These are phyloP conservation scores for Schizochytrium sp. DNA, from an alignment of 108 stramenopile genomes.

Conservation along the genomic window DNA sequence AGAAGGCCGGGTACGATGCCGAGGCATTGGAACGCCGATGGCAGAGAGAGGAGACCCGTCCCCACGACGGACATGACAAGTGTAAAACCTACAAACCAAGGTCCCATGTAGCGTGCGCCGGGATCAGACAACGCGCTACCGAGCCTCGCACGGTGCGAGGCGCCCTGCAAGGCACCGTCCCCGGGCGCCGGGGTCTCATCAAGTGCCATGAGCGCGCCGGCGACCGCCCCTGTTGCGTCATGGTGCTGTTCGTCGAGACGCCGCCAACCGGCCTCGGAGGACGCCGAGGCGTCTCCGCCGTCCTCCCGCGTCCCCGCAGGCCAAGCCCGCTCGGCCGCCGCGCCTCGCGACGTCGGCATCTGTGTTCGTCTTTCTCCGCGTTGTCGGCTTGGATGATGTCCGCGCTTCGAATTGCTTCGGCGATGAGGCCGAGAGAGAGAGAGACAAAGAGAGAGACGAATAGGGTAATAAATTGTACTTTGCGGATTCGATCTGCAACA, in stretches of 20 bases:
- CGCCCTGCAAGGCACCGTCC: no score
- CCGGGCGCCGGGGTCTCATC: not conserved
- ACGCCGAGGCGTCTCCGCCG: not conserved
- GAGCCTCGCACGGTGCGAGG: no score
- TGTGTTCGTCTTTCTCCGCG: not conserved
- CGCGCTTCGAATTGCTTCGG: no score
- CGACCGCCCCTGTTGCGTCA: not conserved
- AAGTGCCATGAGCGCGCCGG: not conserved
- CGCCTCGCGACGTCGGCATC: not conserved
- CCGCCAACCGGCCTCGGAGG: not conserved
- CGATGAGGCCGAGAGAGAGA: no score
- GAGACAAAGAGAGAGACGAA: no score
- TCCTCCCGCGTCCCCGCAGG: not conserved
- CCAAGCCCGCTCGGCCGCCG: not conserved
- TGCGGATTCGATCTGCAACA: no score
- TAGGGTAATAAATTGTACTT: no score
- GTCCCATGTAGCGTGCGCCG: not conserved
- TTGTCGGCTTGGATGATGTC: no score
- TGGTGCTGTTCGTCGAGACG: not conserved
- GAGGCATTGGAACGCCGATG: conserved; percentile 1
- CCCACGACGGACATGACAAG: conserved; percentile 14
- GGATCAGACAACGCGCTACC: not conserved
- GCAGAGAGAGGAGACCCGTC: not conserved
- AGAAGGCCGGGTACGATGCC: not conserved
- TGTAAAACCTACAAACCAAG: not conserved